Conservation (phyloP, 2,329 filamentous ascomycete species). For the Talaromyces sp. region DNA sequence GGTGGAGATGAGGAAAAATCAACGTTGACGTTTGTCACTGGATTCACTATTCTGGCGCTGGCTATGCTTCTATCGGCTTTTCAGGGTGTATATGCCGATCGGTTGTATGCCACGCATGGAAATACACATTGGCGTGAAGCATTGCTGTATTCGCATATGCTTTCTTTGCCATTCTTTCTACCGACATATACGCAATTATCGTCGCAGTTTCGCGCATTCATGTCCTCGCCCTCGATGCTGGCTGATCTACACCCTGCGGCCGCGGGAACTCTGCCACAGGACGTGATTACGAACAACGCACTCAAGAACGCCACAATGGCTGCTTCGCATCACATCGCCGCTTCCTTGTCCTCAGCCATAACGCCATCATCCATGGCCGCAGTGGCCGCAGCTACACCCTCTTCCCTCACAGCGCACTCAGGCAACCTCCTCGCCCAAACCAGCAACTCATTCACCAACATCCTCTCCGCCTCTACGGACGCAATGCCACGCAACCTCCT, state of each 20-base stretch:
- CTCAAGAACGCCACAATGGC: slow-evolving; percentile 3
- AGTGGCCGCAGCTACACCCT: not conserved
- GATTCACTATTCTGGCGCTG: slow-evolving; percentile 77
- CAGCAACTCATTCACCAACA: slow-evolving; percentile 4
- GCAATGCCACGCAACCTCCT: slow-evolving; percentile 25
- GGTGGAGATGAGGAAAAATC: slow-evolving; percentile 30
- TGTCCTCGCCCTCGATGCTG: slow-evolving; percentile 35
- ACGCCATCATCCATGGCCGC: not conserved
- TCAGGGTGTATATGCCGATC: slow-evolving; percentile 93
- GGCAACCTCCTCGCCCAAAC: not conserved
- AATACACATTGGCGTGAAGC: slow-evolving; percentile 88
- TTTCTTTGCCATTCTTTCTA: slow-evolving; percentile 48
- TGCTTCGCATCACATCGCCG: slow-evolving; percentile 7
- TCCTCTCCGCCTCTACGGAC: slow-evolving; percentile 13
- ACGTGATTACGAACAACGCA: not conserved
- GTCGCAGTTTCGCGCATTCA: slow-evolving; percentile 37
- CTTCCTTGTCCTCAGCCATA: not conserved
- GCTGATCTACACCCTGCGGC: slow-evolving; percentile 23
- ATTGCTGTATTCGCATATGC: slow-evolving; percentile 79
- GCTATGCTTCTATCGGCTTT: slow-evolving; percentile 88
- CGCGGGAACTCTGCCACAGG: not conserved
- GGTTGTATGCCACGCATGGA: slow-evolving; percentile 80
- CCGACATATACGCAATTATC: slow-evolving; percentile 38
- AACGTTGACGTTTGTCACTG: slow-evolving; percentile 52
- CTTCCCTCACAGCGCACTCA: not conserved